Base-by-base conservation (phyloP, 768 basidiomycete species). In the Mycena kentingensis region DNA sequence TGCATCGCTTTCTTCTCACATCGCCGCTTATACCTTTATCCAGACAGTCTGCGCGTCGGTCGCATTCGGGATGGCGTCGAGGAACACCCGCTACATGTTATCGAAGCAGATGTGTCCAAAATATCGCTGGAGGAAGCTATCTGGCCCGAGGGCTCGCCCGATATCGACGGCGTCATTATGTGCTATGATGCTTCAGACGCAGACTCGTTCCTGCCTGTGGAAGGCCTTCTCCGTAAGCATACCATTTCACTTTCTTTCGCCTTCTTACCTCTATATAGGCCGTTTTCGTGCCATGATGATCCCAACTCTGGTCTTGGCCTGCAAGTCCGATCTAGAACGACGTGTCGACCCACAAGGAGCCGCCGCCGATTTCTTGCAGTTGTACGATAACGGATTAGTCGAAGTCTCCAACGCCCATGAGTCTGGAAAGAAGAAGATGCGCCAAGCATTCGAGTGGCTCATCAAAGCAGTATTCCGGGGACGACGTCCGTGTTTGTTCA, bases 151-250 rank as follows among this genome's bases (percentile, higher is more conserved):
- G 73, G 72, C 4, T 71, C 83, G 21, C 85, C 87, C 18, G 66
- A 68, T 16, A 74, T 92, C 45, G 86, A 93, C 57, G 96, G 88
- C 1, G 82, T 87, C 13, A 79, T 97, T 46, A 75, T 97, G 22
- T 97, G 93, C 64, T 97, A 94, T 67, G 90, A 94, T 69, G 80
- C 85, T 10, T 80, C 83, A 1, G 74, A 82, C 51, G 65, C 66
- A 50, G 67, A 72, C 2, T 92, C 92, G 19, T 86, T 90, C 61
- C 67, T 67, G 15, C 84, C 83, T 15, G 77, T 95, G 16, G 77
- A 83, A 65, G 77, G 77, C 26, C 76, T 91, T 42, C 74, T 95
- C 27, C 77, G 93, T 94, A 64, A 69, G 90, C 80, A 22, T 35
- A 22, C 37, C 6, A 25, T 52, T 49, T 48, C 48, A 36, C 39